Conservation (phyloP, 768 basidiomycete species). For the Rhodotorula sphaerocarpa region DNA sequence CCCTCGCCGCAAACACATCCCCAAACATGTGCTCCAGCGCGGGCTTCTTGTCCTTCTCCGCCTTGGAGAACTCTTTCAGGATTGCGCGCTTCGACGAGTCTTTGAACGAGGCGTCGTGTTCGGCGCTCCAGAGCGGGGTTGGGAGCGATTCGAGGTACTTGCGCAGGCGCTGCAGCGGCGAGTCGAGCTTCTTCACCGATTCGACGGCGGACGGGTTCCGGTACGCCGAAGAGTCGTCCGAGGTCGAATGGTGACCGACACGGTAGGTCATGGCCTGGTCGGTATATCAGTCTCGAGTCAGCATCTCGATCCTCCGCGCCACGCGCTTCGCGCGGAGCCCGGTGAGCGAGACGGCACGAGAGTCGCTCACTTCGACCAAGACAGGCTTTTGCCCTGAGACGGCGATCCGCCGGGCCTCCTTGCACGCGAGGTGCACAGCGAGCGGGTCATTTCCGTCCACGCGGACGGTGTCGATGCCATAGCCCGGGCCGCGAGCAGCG, state of each 20-base stretch:
- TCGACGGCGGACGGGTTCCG: conserved; percentile 82
- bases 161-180: conserved; percentile 51
- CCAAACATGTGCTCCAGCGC: conserved; percentile 73
- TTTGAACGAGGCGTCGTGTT: conserved; percentile 66
- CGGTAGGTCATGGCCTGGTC: conserved; percentile 45
- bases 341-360: too few relatives aligned
- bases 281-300: too few relatives aligned
- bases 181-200: conserved; percentile 67
- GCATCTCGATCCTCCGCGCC: too few relatives aligned
- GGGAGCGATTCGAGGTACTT: conserved; percentile 61
- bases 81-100: conserved; percentile 62
- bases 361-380: conserved; percentile 52
- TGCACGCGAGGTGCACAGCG: conserved; percentile 66
- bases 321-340: too few relatives aligned
- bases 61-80: conserved; percentile 64
- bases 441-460: conserved; percentile 86
- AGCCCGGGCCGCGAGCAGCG: conserved; percentile 80
- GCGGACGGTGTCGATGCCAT: conserved; percentile 80
- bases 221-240: conserved; percentile 92
- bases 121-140: conserved; percentile 63
- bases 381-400: conserved; percentile 73
- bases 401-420: conserved; percentile 62
- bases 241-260: conserved; percentile 85
- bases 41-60: conserved; percentile 60
- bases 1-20: conserved; percentile 61